Percentiles rank a stretch among this genome's conserved stretches.
Conservation (phyloP, 805 yeast species). For the Saccharomycopsis olivae region DNA sequence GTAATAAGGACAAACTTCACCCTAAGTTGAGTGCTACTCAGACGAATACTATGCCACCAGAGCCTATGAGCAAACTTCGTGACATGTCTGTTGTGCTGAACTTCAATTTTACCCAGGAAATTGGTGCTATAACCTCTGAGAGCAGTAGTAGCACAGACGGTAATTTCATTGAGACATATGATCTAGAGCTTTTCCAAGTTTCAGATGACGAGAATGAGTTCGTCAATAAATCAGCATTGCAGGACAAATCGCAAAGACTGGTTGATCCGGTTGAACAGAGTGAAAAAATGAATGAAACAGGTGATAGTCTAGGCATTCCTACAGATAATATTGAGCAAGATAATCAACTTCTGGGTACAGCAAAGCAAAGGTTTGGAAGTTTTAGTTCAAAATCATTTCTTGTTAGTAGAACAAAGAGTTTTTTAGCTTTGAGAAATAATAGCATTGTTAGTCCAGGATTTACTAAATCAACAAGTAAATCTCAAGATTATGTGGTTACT, state of each 20-base stretch:
- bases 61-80: not conserved
- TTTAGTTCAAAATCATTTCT: constrained; percentile 5
- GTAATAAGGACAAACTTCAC: not conserved
- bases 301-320: too few relatives aligned
- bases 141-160: too few relatives aligned
- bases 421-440: not conserved
- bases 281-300: too few relatives aligned
- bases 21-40: too few relatives aligned
- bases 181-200: constrained; percentile 6
- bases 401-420: constrained; percentile 4
- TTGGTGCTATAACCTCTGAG: too few relatives aligned
- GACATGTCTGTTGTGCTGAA: constrained; percentile 3
- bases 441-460: not conserved
- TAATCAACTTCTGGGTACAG: too few relatives aligned
- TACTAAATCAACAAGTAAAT: not conserved
- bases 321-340: too few relatives aligned
- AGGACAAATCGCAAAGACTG: not conserved
- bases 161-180: not conserved
- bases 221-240: not conserved
- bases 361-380: too few relatives aligned
- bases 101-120: not conserved
- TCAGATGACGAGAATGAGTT: constrained; percentile 13
- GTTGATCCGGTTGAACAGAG: too few relatives aligned
- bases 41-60: too few relatives aligned
- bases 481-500: too few relatives aligned